Percentiles rank a stretch among this genome's conserved stretches.
phyloP scores from a whole-genome alignment of 73 alveolate genomes.

The Blepharisma stoltei region DNA sequence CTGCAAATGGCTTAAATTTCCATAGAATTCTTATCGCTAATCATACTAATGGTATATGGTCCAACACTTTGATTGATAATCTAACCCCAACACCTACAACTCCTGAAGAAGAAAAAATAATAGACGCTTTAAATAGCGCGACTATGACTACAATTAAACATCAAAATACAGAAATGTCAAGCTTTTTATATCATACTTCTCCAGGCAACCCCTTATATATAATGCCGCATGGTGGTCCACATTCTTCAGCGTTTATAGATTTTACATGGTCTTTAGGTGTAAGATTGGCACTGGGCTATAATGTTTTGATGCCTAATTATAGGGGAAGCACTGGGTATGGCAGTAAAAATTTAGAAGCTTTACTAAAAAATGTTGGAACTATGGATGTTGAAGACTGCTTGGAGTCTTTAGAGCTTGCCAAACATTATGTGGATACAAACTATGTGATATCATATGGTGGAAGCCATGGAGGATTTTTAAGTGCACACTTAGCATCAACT shows the following conservation, averaged over 20 bases:
- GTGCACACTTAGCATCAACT: conserved; percentile 23
- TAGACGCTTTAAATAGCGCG: not conserved
- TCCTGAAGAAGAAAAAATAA: not conserved
- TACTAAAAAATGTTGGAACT: conserved; percentile 39
- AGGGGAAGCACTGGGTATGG: conserved; percentile 53
- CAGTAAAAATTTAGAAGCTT: conserved; percentile 30
- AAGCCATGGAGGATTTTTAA: conserved; percentile 59
- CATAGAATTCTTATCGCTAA: not conserved
- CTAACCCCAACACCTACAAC: not conserved
- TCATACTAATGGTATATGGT: not conserved
- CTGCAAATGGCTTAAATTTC: not conserved
- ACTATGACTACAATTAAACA: not conserved
- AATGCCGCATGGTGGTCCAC: not conserved
- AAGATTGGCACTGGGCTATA: conserved; percentile 33
- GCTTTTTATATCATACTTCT: not conserved
- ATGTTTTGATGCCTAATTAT: conserved; percentile 37
- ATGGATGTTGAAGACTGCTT: conserved; percentile 47
- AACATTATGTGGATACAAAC: conserved; percentile 29
- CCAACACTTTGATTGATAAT: not conserved
- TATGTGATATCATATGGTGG: conserved; percentile 52
- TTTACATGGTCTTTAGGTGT: not conserved
- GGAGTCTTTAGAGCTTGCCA: conserved; percentile 3
- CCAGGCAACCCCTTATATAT: not conserved
- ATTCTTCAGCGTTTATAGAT: not conserved
- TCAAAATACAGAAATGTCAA: not conserved